Evolutionary conservation across 352 stramenopile species (phyloP).

Genomic region (Pythium monospermum): DNA sequence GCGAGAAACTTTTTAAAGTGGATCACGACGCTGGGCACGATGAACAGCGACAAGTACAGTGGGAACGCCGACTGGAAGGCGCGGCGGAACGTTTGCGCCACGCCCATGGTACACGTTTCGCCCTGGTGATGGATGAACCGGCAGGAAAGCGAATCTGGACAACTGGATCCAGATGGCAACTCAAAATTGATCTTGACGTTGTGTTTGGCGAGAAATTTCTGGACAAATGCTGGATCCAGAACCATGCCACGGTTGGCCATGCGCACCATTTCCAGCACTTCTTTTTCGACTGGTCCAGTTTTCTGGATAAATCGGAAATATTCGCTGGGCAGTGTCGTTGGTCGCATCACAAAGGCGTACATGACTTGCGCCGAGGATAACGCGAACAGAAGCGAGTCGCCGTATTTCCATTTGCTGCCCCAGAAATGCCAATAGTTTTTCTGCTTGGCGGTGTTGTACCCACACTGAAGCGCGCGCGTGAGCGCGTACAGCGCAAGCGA

Average conservation of each 20-base stretch:
- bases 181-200: constrained; percentile 29
- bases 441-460: constrained; percentile 82
- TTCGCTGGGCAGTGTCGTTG: constrained; percentile 55
- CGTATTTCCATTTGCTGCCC: constrained; percentile 79
- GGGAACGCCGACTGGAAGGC: constrained; percentile 67
- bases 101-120: constrained; percentile 40
- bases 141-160: constrained; percentile 43
- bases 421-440: constrained; percentile 85
- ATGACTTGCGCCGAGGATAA: constrained; percentile 79
- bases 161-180: constrained; percentile 22
- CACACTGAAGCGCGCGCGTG: constrained; percentile 75
- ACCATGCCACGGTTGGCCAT: constrained; percentile 44
- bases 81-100: constrained; percentile 45
- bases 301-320: constrained; percentile 84
- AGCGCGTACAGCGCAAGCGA: constrained; percentile 81
- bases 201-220: constrained; percentile 34
- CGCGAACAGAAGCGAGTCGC: constrained; percentile 74
- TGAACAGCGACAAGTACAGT: constrained; percentile 83
- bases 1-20: constrained; percentile 76
- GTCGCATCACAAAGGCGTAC: constrained; percentile 84
- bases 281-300: constrained; percentile 55
- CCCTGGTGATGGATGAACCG: constrained; percentile 53
- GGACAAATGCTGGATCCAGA: constrained; percentile 35
- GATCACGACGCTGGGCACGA: constrained; percentile 76
- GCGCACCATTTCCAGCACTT: constrained; percentile 65